A percentile compares a stretch with the other conserved stretches of the same genome.
Evolutionary conservation across 2,329 filamentous ascomycete genomes (phyloP).

Genomic region (Cladosporium velox): DNA sequence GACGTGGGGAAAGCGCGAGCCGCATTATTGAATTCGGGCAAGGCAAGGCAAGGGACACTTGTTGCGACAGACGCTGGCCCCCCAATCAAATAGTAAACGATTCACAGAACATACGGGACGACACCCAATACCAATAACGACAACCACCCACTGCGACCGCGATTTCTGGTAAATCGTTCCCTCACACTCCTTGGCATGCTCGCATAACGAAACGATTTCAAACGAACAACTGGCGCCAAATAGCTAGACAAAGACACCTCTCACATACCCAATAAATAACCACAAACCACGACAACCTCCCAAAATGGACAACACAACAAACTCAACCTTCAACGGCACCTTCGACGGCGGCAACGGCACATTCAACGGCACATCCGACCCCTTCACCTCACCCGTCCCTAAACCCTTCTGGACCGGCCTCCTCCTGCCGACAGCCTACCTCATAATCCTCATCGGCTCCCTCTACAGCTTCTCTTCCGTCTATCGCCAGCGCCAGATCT

Average conservation of each 20-base stretch:
- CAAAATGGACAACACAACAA: conserved; percentile 33
- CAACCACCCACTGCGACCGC: not conserved
- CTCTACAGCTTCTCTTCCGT: conserved; percentile 89
- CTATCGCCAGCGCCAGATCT: conserved; percentile 87
- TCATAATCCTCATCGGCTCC: conserved; percentile 82
- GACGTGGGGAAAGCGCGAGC: not conserved
- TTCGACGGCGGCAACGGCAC: conserved; percentile 31
- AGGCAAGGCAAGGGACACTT: not conserved
- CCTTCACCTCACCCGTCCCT: conserved; percentile 26
- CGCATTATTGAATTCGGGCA: not conserved
- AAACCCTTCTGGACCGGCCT: conserved; percentile 71
- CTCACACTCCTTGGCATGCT: conserved; percentile 7
- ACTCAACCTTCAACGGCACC: conserved; percentile 30
- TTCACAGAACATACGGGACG: not conserved
- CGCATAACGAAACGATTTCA: conserved; percentile 5
- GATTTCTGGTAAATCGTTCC: conserved; percentile 7
- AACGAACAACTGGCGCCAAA: conserved; percentile 1
- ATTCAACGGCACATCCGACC: conserved; percentile 32
- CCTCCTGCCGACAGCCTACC: conserved; percentile 82
- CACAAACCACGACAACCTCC: conserved; percentile 1
- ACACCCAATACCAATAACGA: not conserved
- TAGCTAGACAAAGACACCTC: not conserved
- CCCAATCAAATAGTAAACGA: not conserved
- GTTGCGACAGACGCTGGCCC: not conserved
- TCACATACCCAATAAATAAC: not conserved